A percentile compares a stretch with the other conserved stretches of the same genome.
These are phyloP conservation scores for Epichloe scottii DNA, from an alignment of 2,329 filamentous ascomycete genomes.

Conservation along the genomic window DNA sequence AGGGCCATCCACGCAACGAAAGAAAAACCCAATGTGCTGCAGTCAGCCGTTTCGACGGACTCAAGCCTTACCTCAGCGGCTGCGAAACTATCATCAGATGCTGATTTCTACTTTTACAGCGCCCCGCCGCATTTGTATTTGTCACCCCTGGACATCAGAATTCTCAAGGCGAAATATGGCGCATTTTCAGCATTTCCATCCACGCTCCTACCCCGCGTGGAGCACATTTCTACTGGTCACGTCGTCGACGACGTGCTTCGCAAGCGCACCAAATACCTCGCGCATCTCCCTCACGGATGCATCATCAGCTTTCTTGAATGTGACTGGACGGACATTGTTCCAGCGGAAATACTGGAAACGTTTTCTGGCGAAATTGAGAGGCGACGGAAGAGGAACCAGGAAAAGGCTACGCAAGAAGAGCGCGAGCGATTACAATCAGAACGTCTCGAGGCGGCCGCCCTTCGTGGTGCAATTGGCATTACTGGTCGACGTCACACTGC, in stretches of 20 bases:
- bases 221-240: constrained; percentile 80
- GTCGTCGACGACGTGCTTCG: constrained; percentile 76
- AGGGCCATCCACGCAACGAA: constrained; percentile 60
- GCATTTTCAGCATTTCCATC: constrained; percentile 73
- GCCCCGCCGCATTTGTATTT: constrained; percentile 80
- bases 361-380: constrained; percentile 69
- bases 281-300: constrained; percentile 79
- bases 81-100: constrained; percentile 20
- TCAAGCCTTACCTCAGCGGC: constrained; percentile 2
- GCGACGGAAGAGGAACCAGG: constrained; percentile 62
- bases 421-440: constrained; percentile 74
- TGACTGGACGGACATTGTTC: constrained; percentile 86
- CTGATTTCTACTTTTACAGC: constrained; percentile 76
- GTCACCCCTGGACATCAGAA: constrained; percentile 81
- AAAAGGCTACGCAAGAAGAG: constrained; percentile 79
- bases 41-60: constrained; percentile 12
- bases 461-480: constrained; percentile 37
- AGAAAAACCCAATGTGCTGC: constrained; percentile 50
- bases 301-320: constrained; percentile 86
- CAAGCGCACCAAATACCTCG: constrained; percentile 74
- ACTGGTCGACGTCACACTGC: constrained; percentile 19
- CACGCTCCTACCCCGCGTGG: constrained; percentile 73
- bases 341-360: constrained; percentile 56
- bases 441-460: constrained; percentile 59
- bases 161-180: constrained; percentile 79